Base-by-base conservation (phyloP, 345 rosid genomes). In the Pugionium cornutum region DNA sequence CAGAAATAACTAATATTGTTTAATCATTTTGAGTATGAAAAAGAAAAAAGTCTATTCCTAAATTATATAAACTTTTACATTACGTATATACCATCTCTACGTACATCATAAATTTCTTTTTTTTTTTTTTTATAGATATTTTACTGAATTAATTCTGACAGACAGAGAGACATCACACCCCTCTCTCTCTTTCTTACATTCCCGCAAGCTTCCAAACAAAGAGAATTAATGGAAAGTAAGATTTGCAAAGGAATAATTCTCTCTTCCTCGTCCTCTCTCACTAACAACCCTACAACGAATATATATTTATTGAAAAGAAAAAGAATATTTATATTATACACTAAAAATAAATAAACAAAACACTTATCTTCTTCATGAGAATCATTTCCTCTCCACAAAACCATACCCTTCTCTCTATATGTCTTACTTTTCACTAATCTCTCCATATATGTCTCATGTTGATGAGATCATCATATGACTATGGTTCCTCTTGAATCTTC, bases 151-250 rank as follows among this genome's bases (percentile, higher is more conserved):
- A 56, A 64, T 51, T 72, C 64, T 71, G 75, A 71, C 69, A 65
- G 66, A 58, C 60, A 72, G 66, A 58, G 47, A 72, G 71, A 65
- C 66, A 72, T 65, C 49, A 72, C 76, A 58, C 66, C 10, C 37
- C 31, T 49, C 39, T 56, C 65, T 74, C 70, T 73, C 71, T 68
- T 56, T 58, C 86, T 79, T 79, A 76, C 83, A 79, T 75, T 80
- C 61, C 70, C 86, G 83, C 89, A 83, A 87, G 75, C 88, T 87
- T 85, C 96, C 95, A 85, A 92, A 89, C 89, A 71, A 83, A 80
- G 88, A 79, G 92, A 86, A 86, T 86, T 84, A 79, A 81, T 82
- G 83, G 94, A 91, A 91, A 88, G 89, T 89, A 80, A 77, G 96
- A 82, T 82, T 86, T 79, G 75, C 83, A 70, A 41, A 72, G 75